These are phyloP conservation scores for Pseudoscleropodium purum DNA, from an alignment of 225 moss, liverwort and hornwort species.

Conservation along the genomic window DNA sequence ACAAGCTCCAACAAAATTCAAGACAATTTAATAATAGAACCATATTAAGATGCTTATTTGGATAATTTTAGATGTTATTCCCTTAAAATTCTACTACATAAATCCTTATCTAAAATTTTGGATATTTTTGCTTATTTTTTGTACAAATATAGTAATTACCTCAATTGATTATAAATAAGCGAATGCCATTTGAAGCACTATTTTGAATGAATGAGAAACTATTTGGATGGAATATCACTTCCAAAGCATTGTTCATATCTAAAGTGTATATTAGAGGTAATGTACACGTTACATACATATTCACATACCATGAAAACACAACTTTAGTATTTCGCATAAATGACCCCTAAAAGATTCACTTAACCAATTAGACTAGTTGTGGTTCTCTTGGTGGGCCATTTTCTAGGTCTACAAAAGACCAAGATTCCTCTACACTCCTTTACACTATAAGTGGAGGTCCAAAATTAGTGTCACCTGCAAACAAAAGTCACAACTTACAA, in stretches of 20 bases:
- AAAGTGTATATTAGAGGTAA: neutral
- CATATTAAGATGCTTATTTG: neutral
- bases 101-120: neutral
- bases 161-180: neutral
- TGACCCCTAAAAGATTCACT: accelerated
- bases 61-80: neutral
- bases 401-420: no score
- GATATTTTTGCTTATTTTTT: neutral
- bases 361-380: neutral
- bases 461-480: neutral
- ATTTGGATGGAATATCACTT: neutral
- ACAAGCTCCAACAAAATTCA: neutral
- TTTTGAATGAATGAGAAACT: neutral
- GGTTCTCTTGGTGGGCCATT: neutral
- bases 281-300: neutral
- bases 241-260: neutral
- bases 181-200: neutral
- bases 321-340: accelerated
- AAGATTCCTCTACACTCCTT: neutral
- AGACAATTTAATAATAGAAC: neutral
- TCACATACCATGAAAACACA: neutral
- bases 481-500: no score
- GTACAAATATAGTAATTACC: neutral
- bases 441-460: accelerated
- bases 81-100: accelerated